Base-by-base conservation (phyloP, 768 basidiomycete genomes). In the Amanita thiersii region DNA sequence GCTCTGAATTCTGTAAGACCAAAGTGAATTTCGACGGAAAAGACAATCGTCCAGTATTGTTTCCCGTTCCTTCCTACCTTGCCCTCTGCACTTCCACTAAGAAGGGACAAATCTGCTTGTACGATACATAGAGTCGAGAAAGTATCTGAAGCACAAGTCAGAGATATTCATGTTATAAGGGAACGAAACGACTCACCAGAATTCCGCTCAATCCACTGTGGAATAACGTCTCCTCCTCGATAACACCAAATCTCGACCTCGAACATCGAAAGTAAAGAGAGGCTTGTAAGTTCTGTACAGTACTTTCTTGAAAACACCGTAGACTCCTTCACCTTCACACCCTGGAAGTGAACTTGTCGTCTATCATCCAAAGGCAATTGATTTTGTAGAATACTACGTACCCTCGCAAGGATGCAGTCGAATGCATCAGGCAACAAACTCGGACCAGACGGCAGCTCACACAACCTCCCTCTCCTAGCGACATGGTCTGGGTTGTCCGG, bases 181-280 rank as follows among this genome's bases (percentile, higher is more conserved):
- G 38, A 32, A 17, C 9, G 21, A 44, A 35, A 33, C 25, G 9
- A 52, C 72, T 50, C 52, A 73, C 73, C 72, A 45, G 72, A 70
- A 11, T 73, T 62, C 41, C 84, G 65, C 34, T 77, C 66, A 39
- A 88, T 87, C 85, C 85, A 87, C 49, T 77, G 74, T 1, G 85
- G 85, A 24, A 81, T 64, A 5, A 60, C 64, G 48, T 81, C 75
- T 33, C 80, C 80, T n/a, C 85, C 84, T 52, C 85, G 68, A 59
- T 75, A 88, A 54, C 85, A 87, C 85, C 85, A 87, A 49, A 88
- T 73, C 56, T 87, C 84, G 19, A 87, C 84, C 55, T 87, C 85
- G 49, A 88, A 87, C 12, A 86, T 80, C 10, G 81, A 83, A 3
- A 86, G 66, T 50, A 84, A 80, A 3, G 78, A 75, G 21, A 88